Base-by-base conservation (phyloP, 768 basidiomycete genomes). In the Serendipita indica region DNA sequence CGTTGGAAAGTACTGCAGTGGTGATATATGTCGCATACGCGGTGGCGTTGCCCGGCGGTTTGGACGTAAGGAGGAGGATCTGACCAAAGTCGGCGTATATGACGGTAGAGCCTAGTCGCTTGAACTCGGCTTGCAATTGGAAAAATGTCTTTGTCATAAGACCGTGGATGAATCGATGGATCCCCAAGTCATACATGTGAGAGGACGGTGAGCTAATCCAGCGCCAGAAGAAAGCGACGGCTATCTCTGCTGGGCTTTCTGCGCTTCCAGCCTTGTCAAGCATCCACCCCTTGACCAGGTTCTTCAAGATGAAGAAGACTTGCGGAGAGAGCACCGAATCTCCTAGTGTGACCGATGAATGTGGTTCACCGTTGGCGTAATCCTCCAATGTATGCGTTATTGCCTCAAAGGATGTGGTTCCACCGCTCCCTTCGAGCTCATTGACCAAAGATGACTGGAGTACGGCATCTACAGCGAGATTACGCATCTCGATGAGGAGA, bases 71-170 rank as follows among this genome's bases (percentile, higher is more conserved):
- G 33, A 99, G 81, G 41, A 96, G 75, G 63, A 99, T 83, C 7
- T 82, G 81, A 61, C 86, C 83, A 69, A 98, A 92, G 69, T 98
- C 91, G 25, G 93, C 94, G 62, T 92, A 90, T 30, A 98, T 79
- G 59, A 98, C 83, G 58, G 88, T 83, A 0, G 92, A 93, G 1
- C 96, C 96, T 1, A 99, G 77, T 16, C 96, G 81, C 65, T 87
- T 91, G 73, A 97, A 93, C 69, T 99, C 96, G 13, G 94, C 93
- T 20, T 98, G 77, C 62, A 99, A 76, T 70, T 98, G 96, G 59
- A 96, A 87, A 72, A 97, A 97, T 0, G 89, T 92, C 74, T 99
- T 98, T 61, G 89, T 82, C 96, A 99, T 99, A 46, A 98, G 78
- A 13, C 91, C 88, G 64, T 93, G 86, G 6, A 98, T 74, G 70